Conservation (phyloP, 306 rosid genomes). For the Heteromeles arbutifolia region DNA sequence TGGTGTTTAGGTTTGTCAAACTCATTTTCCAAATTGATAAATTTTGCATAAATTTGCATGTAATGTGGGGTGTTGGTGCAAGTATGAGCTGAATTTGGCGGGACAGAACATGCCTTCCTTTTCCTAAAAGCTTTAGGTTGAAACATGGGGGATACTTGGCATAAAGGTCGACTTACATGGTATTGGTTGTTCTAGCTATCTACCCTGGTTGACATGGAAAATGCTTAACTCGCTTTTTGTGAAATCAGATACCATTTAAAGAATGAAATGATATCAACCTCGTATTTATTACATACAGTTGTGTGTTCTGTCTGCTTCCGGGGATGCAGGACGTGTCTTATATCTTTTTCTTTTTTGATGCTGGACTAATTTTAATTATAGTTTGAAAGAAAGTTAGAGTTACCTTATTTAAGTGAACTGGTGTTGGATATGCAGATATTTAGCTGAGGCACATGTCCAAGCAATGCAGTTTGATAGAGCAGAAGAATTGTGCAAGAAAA, state of each 20-base stretch:
- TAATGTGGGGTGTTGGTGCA: background rate
- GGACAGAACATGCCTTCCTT: background rate
- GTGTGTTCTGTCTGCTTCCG: background rate
- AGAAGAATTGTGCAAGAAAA: slow-evolving; percentile 77
- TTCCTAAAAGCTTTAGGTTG: background rate
- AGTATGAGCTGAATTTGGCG: background rate
- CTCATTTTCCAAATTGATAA: background rate
- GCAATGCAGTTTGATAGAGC: slow-evolving; percentile 99
- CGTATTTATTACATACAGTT: background rate
- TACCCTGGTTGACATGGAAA: background rate
- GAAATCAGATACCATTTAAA: background rate
- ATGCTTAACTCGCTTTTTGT: background rate
- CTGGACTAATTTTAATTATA: background rate
- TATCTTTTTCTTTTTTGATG: background rate
- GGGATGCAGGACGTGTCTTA: background rate
- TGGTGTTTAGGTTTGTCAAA: background rate
- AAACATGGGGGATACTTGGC: background rate
- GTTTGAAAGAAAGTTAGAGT: background rate
- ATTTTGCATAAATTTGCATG: background rate
- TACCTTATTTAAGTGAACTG: background rate
- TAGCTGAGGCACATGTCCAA: slow-evolving; percentile 96
- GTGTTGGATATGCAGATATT: slow-evolving; percentile 47
- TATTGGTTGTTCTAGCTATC: background rate
- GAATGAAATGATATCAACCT: background rate
- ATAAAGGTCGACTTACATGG: background rate